Base-by-base conservation (phyloP, 2,329 filamentous ascomycete genomes). In the Fusarium secorum region DNA sequence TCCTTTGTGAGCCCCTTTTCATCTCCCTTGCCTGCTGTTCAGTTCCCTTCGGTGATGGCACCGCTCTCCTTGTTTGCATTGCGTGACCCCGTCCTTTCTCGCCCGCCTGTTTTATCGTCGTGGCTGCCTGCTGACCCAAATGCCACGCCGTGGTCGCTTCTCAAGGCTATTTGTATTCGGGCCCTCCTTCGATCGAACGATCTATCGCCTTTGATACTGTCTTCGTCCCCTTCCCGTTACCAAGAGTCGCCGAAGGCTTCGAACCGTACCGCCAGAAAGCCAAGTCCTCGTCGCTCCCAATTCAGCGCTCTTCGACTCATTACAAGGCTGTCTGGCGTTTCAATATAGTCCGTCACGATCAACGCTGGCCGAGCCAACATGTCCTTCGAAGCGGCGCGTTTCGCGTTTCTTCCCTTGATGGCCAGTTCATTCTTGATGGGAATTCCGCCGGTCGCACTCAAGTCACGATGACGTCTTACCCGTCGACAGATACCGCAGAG, bases 311-410 rank as follows among this genome's bases (percentile, higher is more conserved):
- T 14, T 24, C 11, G 46, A 33, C 8, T 13, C 17, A 18, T 24
- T 10, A 17, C 46, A 20, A 33, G 5, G 15, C 15, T 18, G 17
- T 20, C 11, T 18, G 11, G 15, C 15, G n/a, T 18, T 10, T 14
- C 15, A 20, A 20, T 8, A 8, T 20, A 15, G 1, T 14, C 18
- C 5, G 13, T 26, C 17, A 44, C 20, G 8, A 24, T 33, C 4
- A 11, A 18, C 11, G 11, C 30, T 5, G 7, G 5, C 4, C 11
- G 20, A 13, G 7, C 4, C 8, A 4, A 33, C 7, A 0, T 7
- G 24, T 7, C 4, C 8, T 33, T 33, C 3, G 11, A 24, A 49
- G 15, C 15, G 15, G 11, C 17, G 15, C n/a, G 22, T 20, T 7
- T 8, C 9, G 14, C 18, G 10, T 14, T 18, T 24, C 11, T 11